Conservation (phyloP, 1,284 basidiomycete genomes). For the Coniophora puteana region DNA sequence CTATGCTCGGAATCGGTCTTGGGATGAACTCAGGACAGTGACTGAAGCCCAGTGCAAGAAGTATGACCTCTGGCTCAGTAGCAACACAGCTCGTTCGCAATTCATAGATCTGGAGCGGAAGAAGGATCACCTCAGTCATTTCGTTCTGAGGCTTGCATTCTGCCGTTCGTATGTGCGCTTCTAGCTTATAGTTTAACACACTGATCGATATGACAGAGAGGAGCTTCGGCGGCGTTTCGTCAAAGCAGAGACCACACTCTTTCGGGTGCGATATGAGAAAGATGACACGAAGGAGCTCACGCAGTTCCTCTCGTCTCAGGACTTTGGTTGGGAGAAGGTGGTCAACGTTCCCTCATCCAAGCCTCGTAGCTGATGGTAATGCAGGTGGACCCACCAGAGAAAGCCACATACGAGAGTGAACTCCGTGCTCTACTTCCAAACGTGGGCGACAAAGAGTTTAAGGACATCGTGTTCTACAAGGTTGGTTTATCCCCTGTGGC, state of each 20-base stretch:
- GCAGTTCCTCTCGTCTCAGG: slow-evolving; percentile 70
- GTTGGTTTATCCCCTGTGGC: slow-evolving; percentile 31
- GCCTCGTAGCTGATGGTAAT: slow-evolving; percentile 7
- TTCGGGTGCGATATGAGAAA: slow-evolving; percentile 79
- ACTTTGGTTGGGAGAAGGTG: slow-evolving; percentile 79
- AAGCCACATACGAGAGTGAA: slow-evolving; percentile 44
- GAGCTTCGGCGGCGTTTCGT: slow-evolving; percentile 89
- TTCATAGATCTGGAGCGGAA: slow-evolving; percentile 67
- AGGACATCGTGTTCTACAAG: slow-evolving; percentile 74
- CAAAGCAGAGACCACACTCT: slow-evolving; percentile 85
- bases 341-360: slow-evolving; percentile 15
- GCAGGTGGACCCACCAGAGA: slow-evolving; percentile 64
- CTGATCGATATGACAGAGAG: slow-evolving; percentile 51
- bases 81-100: slow-evolving; percentile 48
- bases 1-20: slow-evolving; percentile 77
- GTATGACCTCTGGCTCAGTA: slow-evolving; percentile 71
- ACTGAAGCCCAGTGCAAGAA: slow-evolving; percentile 61
- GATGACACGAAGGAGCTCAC: slow-evolving; percentile 63
- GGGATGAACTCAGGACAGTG: slow-evolving; percentile 71
- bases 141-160: slow-evolving; percentile 92
- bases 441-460: slow-evolving; percentile 24
- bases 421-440: slow-evolving; percentile 35
- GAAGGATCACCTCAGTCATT: slow-evolving; percentile 92
- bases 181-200: not conserved
- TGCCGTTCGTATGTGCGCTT: slow-evolving; percentile 80